Evolutionary conservation across 805 yeast species (phyloP), one percentile per base, ranked within the genome.

Genomic region (Aciculoconidium aculeatum): DNA sequence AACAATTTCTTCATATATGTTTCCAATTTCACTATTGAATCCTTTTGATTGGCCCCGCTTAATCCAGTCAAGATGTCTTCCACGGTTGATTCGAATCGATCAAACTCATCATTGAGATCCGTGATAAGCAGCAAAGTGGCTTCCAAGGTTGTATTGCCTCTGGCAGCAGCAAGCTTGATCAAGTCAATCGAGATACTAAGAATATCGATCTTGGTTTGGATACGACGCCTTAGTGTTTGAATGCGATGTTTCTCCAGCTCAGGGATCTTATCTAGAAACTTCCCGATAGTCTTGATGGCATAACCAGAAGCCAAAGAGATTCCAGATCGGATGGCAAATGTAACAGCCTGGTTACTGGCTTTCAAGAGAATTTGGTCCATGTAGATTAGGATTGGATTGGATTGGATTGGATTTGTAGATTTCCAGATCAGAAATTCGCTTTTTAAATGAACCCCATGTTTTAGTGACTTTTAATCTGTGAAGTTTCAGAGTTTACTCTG

Each of bases 281-380:
- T 54, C 17, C 73, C 51, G n/a, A 81, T 71, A 1, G 80, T 74
- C 34, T 72, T 75, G 23, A 81, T 65, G 13, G 88, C 87, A 54
- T 74, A 82, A 0, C 80, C 74, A 0, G 87, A 75, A 0, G 88
- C 92, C 12, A 82, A 41, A 2, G 86, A 75, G 17, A 82, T 71
- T 0, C 92, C 86, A 1, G 88, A 80, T 33, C 80, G 63, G 15
- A 82, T 74, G 7, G 88, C 94, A 55, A 82, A 78, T 2, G 85
- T 70, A n/a, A 82, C 82, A 1, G 84, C 83, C 40, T 81, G 87
- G 28, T 73, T 74, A 17, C 87, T 81, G 3, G 92, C 92, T 53
- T 59, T 64, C 17, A 63, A 55, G 6, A 65, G 47, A 17, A 65
- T 55, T 23, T 60, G 64, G 37, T 66, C 71, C 70, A 65, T 65